A percentile compares a stretch with the other conserved stretches of the same genome.
Evolutionary conservation across 1,284 basidiomycete genomes (phyloP).

Genomic region (Laetiporus sulphureus): DNA sequence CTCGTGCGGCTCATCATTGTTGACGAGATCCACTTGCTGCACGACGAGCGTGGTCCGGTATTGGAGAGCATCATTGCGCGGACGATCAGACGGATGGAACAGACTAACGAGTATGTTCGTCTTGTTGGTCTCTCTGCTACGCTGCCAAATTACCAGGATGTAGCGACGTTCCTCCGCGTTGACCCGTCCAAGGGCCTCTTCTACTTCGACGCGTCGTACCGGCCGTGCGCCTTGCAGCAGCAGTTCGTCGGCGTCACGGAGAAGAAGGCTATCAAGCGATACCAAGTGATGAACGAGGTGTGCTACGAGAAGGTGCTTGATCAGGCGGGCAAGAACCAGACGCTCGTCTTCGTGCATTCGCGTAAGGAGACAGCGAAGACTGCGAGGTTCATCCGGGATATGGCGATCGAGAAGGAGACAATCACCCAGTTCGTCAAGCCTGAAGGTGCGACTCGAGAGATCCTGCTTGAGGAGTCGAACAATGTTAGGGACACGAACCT

Average conservation of each 20-base stretch:
- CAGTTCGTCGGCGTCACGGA: conserved; percentile 98
- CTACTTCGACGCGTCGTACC: conserved; percentile 93
- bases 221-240: conserved; percentile 93
- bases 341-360: conserved; percentile 96
- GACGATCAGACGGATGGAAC: conserved; percentile 93
- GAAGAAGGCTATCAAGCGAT: conserved; percentile 98
- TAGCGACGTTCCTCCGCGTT: conserved; percentile 97
- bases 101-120: conserved; percentile 88
- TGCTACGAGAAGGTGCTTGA: conserved; percentile 98
- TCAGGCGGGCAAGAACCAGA: conserved; percentile 87
- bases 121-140: conserved; percentile 96
- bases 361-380: conserved; percentile 99
- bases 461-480: conserved; percentile 78
- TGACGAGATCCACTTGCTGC: conserved; percentile 96
- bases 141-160: conserved; percentile 96
- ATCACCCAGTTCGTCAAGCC: conserved; percentile 94
- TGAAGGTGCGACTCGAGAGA: conserved; percentile 84
- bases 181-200: conserved; percentile 91
- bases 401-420: conserved; percentile 94
- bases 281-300: conserved; percentile 98
- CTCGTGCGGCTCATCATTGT: conserved; percentile 96
- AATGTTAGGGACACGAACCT: conserved; percentile 84
- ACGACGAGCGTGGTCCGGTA: conserved; percentile 98
- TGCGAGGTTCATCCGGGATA: conserved; percentile 90
- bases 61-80: conserved; percentile 90